Base-by-base conservation (phyloP, 2,329 filamentous ascomycete genomes). In the Neonectria magnoliae region DNA sequence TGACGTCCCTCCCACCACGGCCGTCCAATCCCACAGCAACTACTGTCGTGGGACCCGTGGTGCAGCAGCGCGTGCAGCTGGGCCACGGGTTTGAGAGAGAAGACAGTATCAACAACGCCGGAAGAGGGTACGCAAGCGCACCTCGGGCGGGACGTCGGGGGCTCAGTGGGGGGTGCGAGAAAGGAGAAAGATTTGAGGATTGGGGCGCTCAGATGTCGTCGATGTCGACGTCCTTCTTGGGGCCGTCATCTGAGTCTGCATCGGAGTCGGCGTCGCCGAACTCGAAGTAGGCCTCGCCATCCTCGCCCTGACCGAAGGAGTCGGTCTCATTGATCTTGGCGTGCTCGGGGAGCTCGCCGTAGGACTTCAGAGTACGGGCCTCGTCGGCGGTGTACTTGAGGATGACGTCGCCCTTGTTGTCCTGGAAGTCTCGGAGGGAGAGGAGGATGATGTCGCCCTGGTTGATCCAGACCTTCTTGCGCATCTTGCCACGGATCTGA, bases 271-370 rank as follows among this genome's bases (percentile, higher is more conserved):
- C 95, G 81, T 98, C 94, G 84, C 97, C 96, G 85, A 98, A 98
- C 85, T 98, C 96, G 86, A 99, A 97, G 83, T 96, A 96, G 84
- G 92, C 93, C 77, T 97, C 93, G 81, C 96, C 95, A 80, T 97
- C 92, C 81, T 94, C 94, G 81, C 94, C 93, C 81, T 94, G 93
- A 77, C 93, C 89, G 77, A 91, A 97, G 52, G 93, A 97, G 82
- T 98, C 96, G 70, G 94, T 97, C 89, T 99, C 96, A 89, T 99
- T 99, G 89, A 99, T 99, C 91, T 98, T 98, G 80, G 96, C 96
- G 77, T 90, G 92, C 84, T 98, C 96, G 73, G 96, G 96, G 66
- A 99, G 87, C 83, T 99, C 96, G 81, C 96, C 96, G 82, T 98
- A 98, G 68, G 94, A 93, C 85, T 98, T 98, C 77, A 99, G 88